phyloP scores from a whole-genome alignment of 2,329 filamentous ascomycete species.

The Epicoccum nigrum region DNA sequence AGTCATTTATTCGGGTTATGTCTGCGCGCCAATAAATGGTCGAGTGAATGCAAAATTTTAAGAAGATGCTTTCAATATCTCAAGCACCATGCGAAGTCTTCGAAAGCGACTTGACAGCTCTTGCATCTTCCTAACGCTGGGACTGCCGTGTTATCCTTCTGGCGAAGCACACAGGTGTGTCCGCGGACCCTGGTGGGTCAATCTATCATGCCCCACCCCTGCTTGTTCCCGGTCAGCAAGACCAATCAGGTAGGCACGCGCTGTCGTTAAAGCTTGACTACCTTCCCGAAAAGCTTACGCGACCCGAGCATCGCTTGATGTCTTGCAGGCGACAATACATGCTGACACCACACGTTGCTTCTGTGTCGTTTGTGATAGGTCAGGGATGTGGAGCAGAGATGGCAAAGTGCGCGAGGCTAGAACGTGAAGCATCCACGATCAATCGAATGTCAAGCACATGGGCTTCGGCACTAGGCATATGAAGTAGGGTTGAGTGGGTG shows the following conservation, averaged over 20 bases:
- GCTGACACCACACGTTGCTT: constrained; percentile 1
- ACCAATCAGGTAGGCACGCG: constrained; percentile 27
- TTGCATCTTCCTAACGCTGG: background rate
- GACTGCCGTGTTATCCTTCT: background rate
- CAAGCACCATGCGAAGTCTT: background rate
- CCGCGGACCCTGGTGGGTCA: constrained; percentile 5
- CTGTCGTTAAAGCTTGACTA: constrained; percentile 23
- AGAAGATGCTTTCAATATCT: background rate
- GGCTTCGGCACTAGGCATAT: background rate
- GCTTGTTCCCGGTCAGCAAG: constrained; percentile 1
- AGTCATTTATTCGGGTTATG: background rate
- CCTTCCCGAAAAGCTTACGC: constrained; percentile 32
- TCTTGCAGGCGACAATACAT: background rate
- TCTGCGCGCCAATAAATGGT: too few relatives aligned
- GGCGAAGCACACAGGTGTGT: background rate
- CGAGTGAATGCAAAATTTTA: background rate
- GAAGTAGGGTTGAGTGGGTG: too few relatives aligned
- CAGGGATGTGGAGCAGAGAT: background rate
- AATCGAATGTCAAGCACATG: background rate
- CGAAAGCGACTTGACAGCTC: background rate
- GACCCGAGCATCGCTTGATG: too few relatives aligned
- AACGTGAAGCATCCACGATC: background rate
- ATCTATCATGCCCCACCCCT: background rate
- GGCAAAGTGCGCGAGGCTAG: background rate
- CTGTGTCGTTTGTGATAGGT: background rate